Evolutionary conservation across 2,329 filamentous ascomycete genomes (phyloP).

Genomic region (Sphaerulina vaccinii): DNA sequence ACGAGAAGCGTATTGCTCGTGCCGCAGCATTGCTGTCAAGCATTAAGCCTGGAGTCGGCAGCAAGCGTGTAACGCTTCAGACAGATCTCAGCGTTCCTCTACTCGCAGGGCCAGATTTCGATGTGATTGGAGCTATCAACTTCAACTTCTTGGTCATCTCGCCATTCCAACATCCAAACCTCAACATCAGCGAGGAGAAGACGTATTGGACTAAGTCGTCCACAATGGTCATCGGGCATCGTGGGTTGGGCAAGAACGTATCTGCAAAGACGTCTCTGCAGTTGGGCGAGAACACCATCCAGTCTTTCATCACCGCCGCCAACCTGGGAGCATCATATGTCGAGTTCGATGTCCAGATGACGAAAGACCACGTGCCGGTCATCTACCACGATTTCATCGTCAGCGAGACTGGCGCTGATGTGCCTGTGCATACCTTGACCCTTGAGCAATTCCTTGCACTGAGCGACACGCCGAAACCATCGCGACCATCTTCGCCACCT

Average conservation of each 20-base stretch:
- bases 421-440: constrained; percentile 90
- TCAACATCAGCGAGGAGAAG: constrained; percentile 84
- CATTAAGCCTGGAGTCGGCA: constrained; percentile 77
- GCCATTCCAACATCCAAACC: constrained; percentile 88
- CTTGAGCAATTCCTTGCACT: constrained; percentile 79
- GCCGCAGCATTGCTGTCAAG: constrained; percentile 85
- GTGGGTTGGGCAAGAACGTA: constrained; percentile 86
- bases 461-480: constrained; percentile 28
- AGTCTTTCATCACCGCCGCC: constrained; percentile 92
- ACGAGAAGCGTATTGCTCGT: constrained; percentile 80
- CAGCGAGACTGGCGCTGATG: constrained; percentile 95
- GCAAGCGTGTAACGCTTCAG: constrained; percentile 85
- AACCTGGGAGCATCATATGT: constrained; percentile 79
- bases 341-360: constrained; percentile 86
- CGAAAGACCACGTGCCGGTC: constrained; percentile 97
- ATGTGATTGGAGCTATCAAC: constrained; percentile 90
- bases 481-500: constrained; percentile 20
- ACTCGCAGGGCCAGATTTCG: constrained; percentile 73
- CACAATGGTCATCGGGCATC: constrained; percentile 76
- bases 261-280: constrained; percentile 80
- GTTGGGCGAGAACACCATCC: constrained; percentile 91
- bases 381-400: constrained; percentile 99
- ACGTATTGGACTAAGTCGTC: constrained; percentile 96
- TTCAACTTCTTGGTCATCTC: constrained; percentile 97
- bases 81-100: constrained; percentile 92